Percentiles rank a stretch among this genome's conserved stretches.
phyloP scores from a whole-genome alignment of 1,284 basidiomycete species.

The Sanguinoderma infundibulare region DNA sequence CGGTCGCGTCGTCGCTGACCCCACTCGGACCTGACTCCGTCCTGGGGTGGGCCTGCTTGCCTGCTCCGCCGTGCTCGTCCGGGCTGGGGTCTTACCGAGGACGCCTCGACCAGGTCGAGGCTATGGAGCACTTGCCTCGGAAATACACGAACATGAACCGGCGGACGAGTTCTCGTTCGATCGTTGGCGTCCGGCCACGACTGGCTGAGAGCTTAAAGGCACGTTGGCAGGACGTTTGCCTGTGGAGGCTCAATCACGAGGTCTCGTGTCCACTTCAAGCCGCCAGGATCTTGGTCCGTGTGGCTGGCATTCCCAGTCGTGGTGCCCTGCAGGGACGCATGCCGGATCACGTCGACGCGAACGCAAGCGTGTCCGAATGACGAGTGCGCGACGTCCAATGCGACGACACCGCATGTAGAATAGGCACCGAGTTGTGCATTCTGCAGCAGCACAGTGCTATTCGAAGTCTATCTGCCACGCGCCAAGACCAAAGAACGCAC shows the following conservation, averaged over 20 bases:
- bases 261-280: neutral
- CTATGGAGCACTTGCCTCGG: neutral
- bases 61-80: neutral
- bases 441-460: no score
- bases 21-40: neutral
- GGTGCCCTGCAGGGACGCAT: neutral
- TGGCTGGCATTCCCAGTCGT: neutral
- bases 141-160: neutral
- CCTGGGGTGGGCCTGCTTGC: neutral
- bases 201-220: neutral
- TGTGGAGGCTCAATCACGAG: neutral
- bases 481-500: neutral
- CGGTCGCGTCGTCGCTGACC: neutral
- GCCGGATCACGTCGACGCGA: neutral
- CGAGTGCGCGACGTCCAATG: neutral
- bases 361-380: no score
- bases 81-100: neutral
- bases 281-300: neutral
- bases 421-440: neutral
- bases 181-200: neutral
- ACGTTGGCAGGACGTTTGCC: neutral
- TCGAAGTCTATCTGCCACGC: neutral
- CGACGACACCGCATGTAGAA: neutral
- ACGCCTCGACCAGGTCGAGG: conserved; percentile 3
- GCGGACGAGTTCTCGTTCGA: neutral